Percentiles rank a stretch among this genome's conserved stretches.
Conservation (phyloP, 176 grass and related monocot genomes). For the Aegilops bicornis region DNA sequence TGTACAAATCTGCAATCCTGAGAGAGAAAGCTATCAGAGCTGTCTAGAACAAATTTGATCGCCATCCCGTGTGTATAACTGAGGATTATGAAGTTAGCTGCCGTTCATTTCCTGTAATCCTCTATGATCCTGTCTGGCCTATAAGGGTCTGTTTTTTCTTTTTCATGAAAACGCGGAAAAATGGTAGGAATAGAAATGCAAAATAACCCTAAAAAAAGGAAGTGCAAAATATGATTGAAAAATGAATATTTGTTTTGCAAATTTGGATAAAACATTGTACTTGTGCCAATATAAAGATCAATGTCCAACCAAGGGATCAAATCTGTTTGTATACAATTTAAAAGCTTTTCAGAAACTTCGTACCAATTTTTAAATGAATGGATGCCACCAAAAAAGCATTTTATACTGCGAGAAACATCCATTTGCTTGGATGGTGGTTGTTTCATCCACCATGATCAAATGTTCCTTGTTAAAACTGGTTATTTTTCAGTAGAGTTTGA, state of each 20-base stretch:
- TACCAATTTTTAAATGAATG: neutral
- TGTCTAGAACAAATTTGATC: constrained; percentile 32
- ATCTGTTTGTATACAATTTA: no score
- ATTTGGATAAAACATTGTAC: no score
- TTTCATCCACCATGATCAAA: no score
- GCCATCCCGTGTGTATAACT: constrained; percentile 13
- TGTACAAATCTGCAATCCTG: constrained; percentile 73
- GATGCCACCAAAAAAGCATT: neutral
- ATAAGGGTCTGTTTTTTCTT: neutral
- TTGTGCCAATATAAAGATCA: no score
- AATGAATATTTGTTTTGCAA: neutral
- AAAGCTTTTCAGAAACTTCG: neutral
- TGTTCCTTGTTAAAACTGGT: no score
- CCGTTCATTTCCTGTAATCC: neutral
- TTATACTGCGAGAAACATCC: neutral
- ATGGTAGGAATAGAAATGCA: neutral
- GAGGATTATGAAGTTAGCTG: constrained; percentile 15
- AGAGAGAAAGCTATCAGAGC: constrained; percentile 33
- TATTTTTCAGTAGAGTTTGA: no score
- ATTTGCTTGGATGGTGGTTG: neutral
- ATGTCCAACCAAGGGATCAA: neutral
- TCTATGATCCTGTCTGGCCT: neutral
- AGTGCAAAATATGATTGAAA: neutral
- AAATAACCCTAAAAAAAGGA: neutral
- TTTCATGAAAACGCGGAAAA: neutral